phyloP scores from a whole-genome alignment of 495 filamentous ascomycete genomes.

The Penicillium flavigenum region DNA sequence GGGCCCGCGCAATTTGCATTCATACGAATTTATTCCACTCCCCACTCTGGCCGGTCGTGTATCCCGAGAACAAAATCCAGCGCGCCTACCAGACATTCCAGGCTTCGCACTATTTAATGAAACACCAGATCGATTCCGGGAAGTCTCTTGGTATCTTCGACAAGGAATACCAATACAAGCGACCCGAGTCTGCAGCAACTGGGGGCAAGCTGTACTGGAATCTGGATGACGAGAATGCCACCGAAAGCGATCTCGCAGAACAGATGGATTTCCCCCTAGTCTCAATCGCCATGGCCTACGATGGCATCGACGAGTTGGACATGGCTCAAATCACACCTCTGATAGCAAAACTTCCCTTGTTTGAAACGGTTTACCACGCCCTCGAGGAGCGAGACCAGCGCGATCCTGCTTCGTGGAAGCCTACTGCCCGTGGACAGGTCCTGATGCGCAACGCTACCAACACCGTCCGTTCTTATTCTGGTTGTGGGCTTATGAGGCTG shows the following conservation, averaged over 20 bases:
- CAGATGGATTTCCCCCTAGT: not conserved
- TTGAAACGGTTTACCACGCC: not conserved
- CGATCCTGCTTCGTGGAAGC: not conserved
- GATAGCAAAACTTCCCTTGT: not conserved
- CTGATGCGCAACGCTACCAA: not conserved
- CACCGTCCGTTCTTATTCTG: not conserved
- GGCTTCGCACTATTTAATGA: not conserved
- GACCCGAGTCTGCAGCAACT: not conserved
- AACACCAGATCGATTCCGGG: not conserved
- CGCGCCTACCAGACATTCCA: not conserved
- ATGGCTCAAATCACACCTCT: not conserved
- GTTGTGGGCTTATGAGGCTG: not conserved
- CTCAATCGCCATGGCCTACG: not conserved
- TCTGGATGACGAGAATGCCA: not conserved
- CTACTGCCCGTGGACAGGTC: not conserved
- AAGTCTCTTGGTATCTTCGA: not conserved
- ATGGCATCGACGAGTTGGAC: not conserved
- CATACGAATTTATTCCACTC: constrained; percentile 41
- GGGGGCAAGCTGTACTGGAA: not conserved
- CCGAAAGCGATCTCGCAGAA: not conserved
- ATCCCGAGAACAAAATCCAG: not conserved
- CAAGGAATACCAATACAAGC: not conserved
- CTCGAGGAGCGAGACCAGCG: not conserved
- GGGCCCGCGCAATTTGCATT: constrained; percentile 36
- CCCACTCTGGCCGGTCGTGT: constrained; percentile 27